Conservation (phyloP, 768 basidiomycete genomes). For the Phylloporus sp. region DNA sequence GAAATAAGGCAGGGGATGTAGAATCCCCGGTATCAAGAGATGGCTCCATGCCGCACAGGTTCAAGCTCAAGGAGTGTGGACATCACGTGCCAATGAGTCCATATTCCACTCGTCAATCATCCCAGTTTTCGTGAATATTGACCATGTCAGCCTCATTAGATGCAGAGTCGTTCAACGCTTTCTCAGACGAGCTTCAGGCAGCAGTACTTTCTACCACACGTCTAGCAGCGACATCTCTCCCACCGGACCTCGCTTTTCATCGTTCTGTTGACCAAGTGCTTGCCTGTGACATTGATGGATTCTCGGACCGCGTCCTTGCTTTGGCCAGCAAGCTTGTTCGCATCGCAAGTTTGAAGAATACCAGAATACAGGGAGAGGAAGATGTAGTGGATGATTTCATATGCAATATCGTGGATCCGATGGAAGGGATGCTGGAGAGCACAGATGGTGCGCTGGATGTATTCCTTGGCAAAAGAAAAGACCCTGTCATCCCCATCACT, state of each 20-base stretch:
- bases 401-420: constrained; percentile 68
- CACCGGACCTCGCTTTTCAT: constrained; percentile 82
- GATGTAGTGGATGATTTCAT: constrained; percentile 84
- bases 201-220: constrained; percentile 62
- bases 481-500: constrained; percentile 60
- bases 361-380: constrained; percentile 59
- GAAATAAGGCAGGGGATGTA: constrained; percentile 38
- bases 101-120: too few relatives aligned
- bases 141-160: constrained; percentile 15
- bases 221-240: constrained; percentile 52
- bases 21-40: neutral
- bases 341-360: constrained; percentile 39
- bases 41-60: neutral
- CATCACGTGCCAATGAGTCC: too few relatives aligned
- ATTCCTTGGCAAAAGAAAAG: constrained; percentile 64
- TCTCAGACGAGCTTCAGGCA: constrained; percentile 55
- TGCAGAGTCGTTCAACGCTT: constrained; percentile 43
- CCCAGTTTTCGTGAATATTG: too few relatives aligned
- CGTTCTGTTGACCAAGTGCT: constrained; percentile 76
- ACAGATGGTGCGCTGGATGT: constrained; percentile 85
- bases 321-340: constrained; percentile 63
- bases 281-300: constrained; percentile 64
- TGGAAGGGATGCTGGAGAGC: constrained; percentile 83
- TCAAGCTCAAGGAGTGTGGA: too few relatives aligned
- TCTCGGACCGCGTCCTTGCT: constrained; percentile 62